Evolutionary conservation across 1,284 basidiomycete species (phyloP).

Genomic region (Phylloboletellus chloephorus): DNA sequence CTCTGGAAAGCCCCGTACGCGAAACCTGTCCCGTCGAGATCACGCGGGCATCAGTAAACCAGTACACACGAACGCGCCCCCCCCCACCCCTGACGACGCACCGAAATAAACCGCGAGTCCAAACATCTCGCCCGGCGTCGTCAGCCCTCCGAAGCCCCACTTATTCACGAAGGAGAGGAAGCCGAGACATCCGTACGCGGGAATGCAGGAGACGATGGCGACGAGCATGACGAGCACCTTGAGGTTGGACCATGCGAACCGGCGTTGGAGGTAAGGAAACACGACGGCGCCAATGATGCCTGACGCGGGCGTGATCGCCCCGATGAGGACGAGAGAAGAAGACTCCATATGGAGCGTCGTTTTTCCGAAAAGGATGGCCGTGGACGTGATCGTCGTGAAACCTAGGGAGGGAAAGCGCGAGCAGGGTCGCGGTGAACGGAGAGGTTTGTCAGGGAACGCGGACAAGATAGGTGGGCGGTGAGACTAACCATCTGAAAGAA

Average conservation of each 20-base stretch:
- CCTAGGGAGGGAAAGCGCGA: constrained; percentile 35
- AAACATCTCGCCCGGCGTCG: constrained; percentile 80
- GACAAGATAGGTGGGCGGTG: too few relatives aligned
- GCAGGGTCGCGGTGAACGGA: background rate
- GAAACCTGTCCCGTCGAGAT: constrained; percentile 45
- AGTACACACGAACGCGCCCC: background rate
- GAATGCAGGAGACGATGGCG: constrained; percentile 61
- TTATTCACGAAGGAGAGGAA: constrained; percentile 53
- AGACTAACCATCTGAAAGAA: constrained; percentile 79
- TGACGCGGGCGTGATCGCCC: constrained; percentile 59
- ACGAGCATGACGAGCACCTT: constrained; percentile 66
- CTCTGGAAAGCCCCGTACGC: constrained; percentile 78
- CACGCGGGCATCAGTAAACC: constrained; percentile 1
- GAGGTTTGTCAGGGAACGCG: too few relatives aligned
- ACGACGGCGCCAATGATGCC: constrained; percentile 73
- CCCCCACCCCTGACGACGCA: constrained; percentile 14
- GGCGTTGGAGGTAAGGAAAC: constrained; percentile 64
- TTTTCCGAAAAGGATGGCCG: constrained; percentile 79
- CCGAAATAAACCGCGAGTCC: constrained; percentile 79
- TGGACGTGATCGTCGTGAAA: constrained; percentile 80
- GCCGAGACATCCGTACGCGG: constrained; percentile 78
- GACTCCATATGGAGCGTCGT: constrained; percentile 72
- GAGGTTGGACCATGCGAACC: constrained; percentile 60
- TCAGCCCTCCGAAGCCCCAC: constrained; percentile 62
- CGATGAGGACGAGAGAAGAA: constrained; percentile 65